Base-by-base conservation (phyloP, 2,329 filamentous ascomycete genomes). In the Xylaria sp. region DNA sequence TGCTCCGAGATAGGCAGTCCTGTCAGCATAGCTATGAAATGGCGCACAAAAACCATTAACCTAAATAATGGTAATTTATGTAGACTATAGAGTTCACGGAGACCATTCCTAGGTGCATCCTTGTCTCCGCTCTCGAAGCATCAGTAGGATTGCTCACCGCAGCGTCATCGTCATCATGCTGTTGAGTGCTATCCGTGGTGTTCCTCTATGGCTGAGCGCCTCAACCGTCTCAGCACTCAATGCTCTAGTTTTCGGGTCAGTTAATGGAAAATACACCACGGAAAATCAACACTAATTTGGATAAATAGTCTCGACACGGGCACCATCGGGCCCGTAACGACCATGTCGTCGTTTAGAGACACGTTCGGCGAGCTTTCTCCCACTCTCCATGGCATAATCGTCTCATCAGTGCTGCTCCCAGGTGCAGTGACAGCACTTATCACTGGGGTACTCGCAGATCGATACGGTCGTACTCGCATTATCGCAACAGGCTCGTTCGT, bases 401-500 rank as follows among this genome's bases (percentile, higher is more conserved):
- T 89, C 15, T 88, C 87, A 0, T 83, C 82, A 0, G 84, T 88
- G 49, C 77, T 89, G 21, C 79, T 88, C 23, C 82, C 86, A 0
- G 87, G 84, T 5, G 86, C 84, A 0, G 73, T 89, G 12, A 83
- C 86, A 0, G 86, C 87, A 0, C 78, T 88, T 23, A 78, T 88
- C 37, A 84, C 86, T 0, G 82, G 87, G 1, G 78, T 82, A 46
- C 76, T 89, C 1, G 83, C 79, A 7, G 82, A 82, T 67, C 79
- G 73, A 60, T 82, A 85, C 17, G 87, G 87, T 0, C 79, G 86
- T 9, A 78, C 82, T 0, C 77, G 77, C n/a, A 58, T 61, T 17
- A 84, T 89, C 23, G 77, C 78, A 1, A 76, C 83, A 15, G 86
- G 86, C 0, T 79, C 82, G 0, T 67, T 81, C 0, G 76, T 87